Evolutionary conservation across 441 rosid genomes (phyloP), one percentile per base, ranked within the genome.

Genomic region (Omphalea diandra): DNA sequence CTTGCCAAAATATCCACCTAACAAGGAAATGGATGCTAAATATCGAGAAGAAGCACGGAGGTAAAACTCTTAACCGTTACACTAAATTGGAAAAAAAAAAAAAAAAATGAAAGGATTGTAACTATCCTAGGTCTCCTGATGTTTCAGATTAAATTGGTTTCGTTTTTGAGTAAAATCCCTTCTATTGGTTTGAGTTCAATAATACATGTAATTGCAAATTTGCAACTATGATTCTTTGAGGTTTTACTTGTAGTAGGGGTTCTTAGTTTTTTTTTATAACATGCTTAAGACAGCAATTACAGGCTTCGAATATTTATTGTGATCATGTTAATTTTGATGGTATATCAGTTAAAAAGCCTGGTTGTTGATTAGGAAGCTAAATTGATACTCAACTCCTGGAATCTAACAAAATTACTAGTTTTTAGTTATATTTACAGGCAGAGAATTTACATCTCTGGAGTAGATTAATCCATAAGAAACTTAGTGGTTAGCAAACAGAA

Each of bases 11-110:
- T 95, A 92, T 77, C 84, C 94, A 57, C 97, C 99, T 63, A 95
- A 84, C 78, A 95, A 86, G 75, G 99, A 95, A 84, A 87, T 95
- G 71, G 98, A 92, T 79, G 99, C 91, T 65, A 92, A 89, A 80
- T 62, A 65, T 57, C 87, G 96, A 2, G 94, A 94, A 27, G 97
- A 86, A 32, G 73, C 83, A 57, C 84, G 84, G 69, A 86, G 97
- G 98, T 94, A 83, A 66, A 22, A 2, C 20, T 55, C 2, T 52
- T 36, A 70, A 44, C 5, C 52, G 2, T n/a, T 32, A 3, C 38
- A 27, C 14, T 47, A 27, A 58, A 17, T 47, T 47, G 9, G 14
- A n/a, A n/a, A n/a, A n/a, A n/a, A n/a, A 26, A 56, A 24, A 32
- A 20, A 58, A 4, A 7, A 4, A 8, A n/a, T n/a, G n/a, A n/a